These are phyloP conservation scores for Diplodia corticola DNA, from an alignment of 2,329 filamentous ascomycete genomes.

Conservation along the genomic window DNA sequence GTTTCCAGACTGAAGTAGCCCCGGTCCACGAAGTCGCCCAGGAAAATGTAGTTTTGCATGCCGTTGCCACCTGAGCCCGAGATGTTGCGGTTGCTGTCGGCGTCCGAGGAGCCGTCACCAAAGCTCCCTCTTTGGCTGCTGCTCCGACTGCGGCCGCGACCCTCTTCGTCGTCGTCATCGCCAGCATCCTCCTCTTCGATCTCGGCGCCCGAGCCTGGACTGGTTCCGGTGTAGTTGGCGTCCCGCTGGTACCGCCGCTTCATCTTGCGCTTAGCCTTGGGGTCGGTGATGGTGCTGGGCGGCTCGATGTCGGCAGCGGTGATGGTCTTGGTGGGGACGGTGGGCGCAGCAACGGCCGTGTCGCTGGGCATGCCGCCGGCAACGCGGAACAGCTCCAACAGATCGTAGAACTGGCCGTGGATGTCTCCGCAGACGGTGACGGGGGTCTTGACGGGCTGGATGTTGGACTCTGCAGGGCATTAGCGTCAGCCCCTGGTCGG, in stretches of 20 bases:
- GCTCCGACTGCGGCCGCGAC: constrained; percentile 48
- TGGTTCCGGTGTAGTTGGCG: constrained; percentile 55
- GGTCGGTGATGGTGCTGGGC: constrained; percentile 82
- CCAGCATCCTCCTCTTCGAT: constrained; percentile 52
- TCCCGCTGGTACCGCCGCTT: constrained; percentile 56
- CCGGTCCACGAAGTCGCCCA: constrained; percentile 73
- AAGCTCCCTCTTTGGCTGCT: constrained; percentile 41
- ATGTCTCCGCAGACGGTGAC: constrained; percentile 98
- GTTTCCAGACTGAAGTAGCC: constrained; percentile 75
- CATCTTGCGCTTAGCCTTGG: constrained; percentile 83
- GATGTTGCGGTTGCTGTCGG: constrained; percentile 39
- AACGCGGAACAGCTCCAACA: constrained; percentile 94
- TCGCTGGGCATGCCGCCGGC: constrained; percentile 96
- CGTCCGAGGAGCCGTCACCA: constrained; percentile 45
- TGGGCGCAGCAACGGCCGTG: constrained; percentile 63
- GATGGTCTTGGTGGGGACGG: constrained; percentile 70
- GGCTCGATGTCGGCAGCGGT: constrained; percentile 91
- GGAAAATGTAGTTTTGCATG: constrained; percentile 70
- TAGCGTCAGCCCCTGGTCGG: background rate
- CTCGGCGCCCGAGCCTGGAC: constrained; percentile 42
- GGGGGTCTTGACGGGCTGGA: constrained; percentile 94
- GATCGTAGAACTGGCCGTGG: constrained; percentile 97
- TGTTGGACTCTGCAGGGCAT: constrained; percentile 77
- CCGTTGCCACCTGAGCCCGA: constrained; percentile 51
- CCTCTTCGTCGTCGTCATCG: constrained; percentile 51